Evolutionary conservation across 306 rosid genomes (phyloP), one percentile per base, ranked within the genome.

Genomic region (Psophocarpus tetragonolobus): DNA sequence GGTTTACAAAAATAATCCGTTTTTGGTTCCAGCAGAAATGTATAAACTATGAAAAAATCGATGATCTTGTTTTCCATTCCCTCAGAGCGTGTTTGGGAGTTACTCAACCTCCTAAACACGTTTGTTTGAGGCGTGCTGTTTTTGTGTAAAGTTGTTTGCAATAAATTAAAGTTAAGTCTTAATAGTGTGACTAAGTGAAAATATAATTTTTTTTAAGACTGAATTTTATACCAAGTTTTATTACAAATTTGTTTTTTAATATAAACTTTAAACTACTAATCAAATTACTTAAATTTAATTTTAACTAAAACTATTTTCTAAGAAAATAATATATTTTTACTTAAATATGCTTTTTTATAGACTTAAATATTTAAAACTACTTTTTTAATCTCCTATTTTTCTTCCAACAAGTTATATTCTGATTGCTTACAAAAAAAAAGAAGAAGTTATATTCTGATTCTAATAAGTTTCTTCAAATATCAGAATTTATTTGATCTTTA

Each of bases 11-110:
- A 74, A 44, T 14, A 32, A 64, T 23, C 39, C 18, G 65, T n/a
- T 26, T 61, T 48, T 65, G 68, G 73, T 61, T 82, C 12, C 4
- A 32, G 50, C 32, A 18, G 67, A 47, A 68, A 23, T 68, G 41
- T 68, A 17, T 41, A 14, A 11, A 23, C 47, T 42, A 44, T 69
- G n/a, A 45, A 24, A 24, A 56, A 80, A 64, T 48, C 41, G 30
- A 39, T 38, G 12, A 21, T 3, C 12, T 21, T 66, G 42, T 20
- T 20, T 47, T 29, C 10, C 18, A 4, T 32, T 33, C 23, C 12
- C 42, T 27, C 21, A 35, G 41, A 27, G 38, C 20, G 66, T 14
- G 39, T 58, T 27, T 13, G 67, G 68, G 42, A 32, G 13, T 13
- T 61, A 61, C 14, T 60, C 39, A 14, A 29, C 20, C 13, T 14